Evolutionary conservation across 371 early-diverging fungal genomes (phyloP), one percentile per base, ranked within the genome.

Genomic region (Zychaea mexicana): DNA sequence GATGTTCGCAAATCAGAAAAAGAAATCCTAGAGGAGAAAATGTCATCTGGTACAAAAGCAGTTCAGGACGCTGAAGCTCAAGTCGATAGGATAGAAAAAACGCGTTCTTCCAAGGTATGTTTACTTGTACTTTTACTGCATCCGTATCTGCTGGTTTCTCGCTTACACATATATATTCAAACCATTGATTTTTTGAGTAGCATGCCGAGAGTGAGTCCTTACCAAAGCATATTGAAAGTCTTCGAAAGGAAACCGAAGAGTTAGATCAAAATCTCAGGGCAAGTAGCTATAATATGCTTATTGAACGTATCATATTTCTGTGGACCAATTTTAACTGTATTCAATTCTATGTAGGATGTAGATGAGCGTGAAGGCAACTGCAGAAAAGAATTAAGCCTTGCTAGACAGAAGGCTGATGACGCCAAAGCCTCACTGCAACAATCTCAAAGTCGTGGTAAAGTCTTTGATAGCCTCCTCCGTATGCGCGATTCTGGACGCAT

Each of bases 401-500:
- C 85, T 38, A 84, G 89, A 15, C 85, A 84, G 61, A 88, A 89
- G 27, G 85, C 86, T 0, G 87, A 90, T 27, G 92, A 92, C 62
- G 88, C 91, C 2, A 79, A 77, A 38, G 61, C 78, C 0, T 79
- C 88, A 0, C 73, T 92, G 60, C 87, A 90, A 57, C 78, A 86
- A 21, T 79, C 88, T 3, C 87, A 94, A 67, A 88, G 86, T 30
- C 85, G 94, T 42, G 88, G 93, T n/a, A 86, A 85, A 27, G 89
- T 96, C 3, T 72, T 94, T 13, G 80, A 81, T 22, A 88, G 83
- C 28, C 72, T 97, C 17, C 77, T 96, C 69, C 86, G 89, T 31
- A 86, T 95, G 82, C 87, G 88, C 52, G 89, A 94, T 62, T 71
- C 85, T 26, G 97, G 96, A 0, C 79, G 86, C 60, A 92, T 98